Conservation (phyloP, 768 basidiomycete genomes). For the Boletus rufocinnamomeus region DNA sequence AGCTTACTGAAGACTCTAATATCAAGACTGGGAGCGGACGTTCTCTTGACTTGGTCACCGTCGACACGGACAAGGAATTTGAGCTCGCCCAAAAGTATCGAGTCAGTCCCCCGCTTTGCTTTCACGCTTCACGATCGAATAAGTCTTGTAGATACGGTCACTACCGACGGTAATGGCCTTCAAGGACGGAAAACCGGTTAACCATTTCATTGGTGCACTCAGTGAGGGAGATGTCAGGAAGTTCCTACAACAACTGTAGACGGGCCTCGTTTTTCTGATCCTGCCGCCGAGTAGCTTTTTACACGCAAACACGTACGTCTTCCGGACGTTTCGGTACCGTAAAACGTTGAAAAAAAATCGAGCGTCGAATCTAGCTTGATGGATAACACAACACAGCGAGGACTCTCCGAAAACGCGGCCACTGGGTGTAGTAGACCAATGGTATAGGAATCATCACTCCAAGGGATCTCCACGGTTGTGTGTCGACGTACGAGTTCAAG, state of each 20-base stretch:
- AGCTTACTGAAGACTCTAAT: slow-evolving; percentile 48
- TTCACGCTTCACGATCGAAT: not conserved
- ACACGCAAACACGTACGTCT: slow-evolving; percentile 1
- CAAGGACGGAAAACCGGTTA: slow-evolving; percentile 57
- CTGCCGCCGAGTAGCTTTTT: not conserved
- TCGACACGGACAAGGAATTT: slow-evolving; percentile 59
- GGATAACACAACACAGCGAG: slow-evolving; percentile 12
- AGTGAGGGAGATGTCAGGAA: slow-evolving; percentile 44
- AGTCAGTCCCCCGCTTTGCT: slow-evolving; percentile 30
- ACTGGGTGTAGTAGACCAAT: slow-evolving; percentile 19
- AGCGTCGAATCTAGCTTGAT: slow-evolving; percentile 8
- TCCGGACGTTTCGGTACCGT: slow-evolving; percentile 12
- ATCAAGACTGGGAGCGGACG: slow-evolving; percentile 53
- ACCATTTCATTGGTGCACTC: slow-evolving; percentile 63
- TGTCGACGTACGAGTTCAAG: slow-evolving; percentile 1
- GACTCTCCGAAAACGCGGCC: slow-evolving; percentile 12
- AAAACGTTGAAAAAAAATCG: slow-evolving; percentile 6
- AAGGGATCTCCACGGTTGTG: not conserved
- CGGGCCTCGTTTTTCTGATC: not conserved
- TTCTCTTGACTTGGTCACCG: slow-evolving; percentile 69
- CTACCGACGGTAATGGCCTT: slow-evolving; percentile 84
- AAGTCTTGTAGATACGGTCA: slow-evolving; percentile 54
- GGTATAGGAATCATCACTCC: slow-evolving; percentile 5
- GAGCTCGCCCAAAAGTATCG: slow-evolving; percentile 53
- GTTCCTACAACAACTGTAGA: slow-evolving; percentile 46